Conservation (phyloP, 768 basidiomycete genomes). For the Pleurotus eryngii region DNA sequence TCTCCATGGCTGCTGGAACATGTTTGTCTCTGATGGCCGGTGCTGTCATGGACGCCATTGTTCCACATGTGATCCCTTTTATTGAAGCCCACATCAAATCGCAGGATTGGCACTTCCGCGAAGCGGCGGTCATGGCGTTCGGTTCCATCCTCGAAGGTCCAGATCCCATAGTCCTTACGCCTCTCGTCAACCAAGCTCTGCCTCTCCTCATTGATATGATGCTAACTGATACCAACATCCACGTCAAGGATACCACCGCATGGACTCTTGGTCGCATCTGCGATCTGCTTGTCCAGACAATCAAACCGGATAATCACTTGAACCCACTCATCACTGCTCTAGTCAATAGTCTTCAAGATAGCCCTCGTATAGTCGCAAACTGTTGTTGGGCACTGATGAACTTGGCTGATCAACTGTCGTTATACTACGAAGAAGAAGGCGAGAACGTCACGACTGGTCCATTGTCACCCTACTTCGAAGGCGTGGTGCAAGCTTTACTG, state of each 20-base stretch:
- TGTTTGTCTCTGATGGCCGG: constrained; percentile 87
- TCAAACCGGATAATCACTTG: constrained; percentile 88
- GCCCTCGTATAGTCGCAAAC: constrained; percentile 84
- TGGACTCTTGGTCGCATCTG: constrained; percentile 98
- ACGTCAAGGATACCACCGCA: constrained; percentile 95
- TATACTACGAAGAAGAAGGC: constrained; percentile 60
- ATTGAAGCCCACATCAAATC: constrained; percentile 94
- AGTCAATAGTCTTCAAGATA: constrained; percentile 76
- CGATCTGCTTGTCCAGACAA: constrained; percentile 79
- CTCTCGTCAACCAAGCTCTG: constrained; percentile 91
- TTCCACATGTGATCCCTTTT: constrained; percentile 93
- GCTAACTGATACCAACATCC: constrained; percentile 66
- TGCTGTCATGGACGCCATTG: constrained; percentile 87
- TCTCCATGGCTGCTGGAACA: constrained; percentile 94
- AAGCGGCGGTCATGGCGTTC: constrained; percentile 98
- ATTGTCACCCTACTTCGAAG: constrained; percentile 88
- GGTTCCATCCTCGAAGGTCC: constrained; percentile 97
- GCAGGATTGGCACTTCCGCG: constrained; percentile 91
- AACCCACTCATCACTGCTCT: constrained; percentile 80
- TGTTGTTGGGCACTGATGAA: constrained; percentile 98
- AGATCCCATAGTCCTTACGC: constrained; percentile 80
- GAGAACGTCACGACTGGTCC: constrained; percentile 54
- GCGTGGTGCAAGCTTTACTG: constrained; percentile 79
- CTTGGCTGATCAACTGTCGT: constrained; percentile 82
- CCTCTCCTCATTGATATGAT: constrained; percentile 96